Base-by-base conservation (phyloP, 805 yeast genomes). In the Saturnispora gosingensis region DNA sequence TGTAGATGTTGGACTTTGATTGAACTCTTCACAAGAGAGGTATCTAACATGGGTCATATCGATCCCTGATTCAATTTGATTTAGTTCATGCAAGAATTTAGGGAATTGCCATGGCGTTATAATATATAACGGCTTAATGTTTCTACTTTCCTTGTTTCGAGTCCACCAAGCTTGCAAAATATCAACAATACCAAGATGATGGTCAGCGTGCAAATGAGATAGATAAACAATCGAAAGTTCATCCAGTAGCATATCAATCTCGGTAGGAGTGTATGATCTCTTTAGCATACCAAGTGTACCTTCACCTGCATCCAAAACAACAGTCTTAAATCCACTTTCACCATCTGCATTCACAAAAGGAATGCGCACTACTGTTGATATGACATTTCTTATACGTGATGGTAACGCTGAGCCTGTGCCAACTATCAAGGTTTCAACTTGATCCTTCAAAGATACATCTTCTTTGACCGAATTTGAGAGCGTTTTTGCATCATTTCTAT, bases 341-440 rank as follows among this genome's bases (percentile, higher is more conserved):
- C 57, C 60, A 5, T 46, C 22, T 43, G 39, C 40, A 5, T 48
- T 50, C 3, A 45, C 46, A 53, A 64, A 73, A 1, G 96, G 96
- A 1, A 89, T 59, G 54, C 96, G 77, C 2, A 93, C 74, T 24
- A 89, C 64, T 18, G 87, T 86, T 0, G 93, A 84, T 15, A 86
- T 76, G 2, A 93, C 99, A 62, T 93, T 93, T 58, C 98, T 74
- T 58, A 81, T 79, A 53, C 80, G 78, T 0, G 96, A 81, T 0
- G 99, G 99, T 32, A 88, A 65, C 0, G 98, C 93, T 34, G 95
- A 83, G 0, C 98, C 98, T 0, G 99, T 93, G 3, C 99, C 99
- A 7, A 91, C 66, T 0, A 96, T 84, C 9, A 86, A 71, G 0
- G 83, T 68, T 60, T 87, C 88, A 1, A 83, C 83, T 55, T 80